Conservation (phyloP, 495 filamentous ascomycete genomes). For the Venustampulla echinocandica region DNA sequence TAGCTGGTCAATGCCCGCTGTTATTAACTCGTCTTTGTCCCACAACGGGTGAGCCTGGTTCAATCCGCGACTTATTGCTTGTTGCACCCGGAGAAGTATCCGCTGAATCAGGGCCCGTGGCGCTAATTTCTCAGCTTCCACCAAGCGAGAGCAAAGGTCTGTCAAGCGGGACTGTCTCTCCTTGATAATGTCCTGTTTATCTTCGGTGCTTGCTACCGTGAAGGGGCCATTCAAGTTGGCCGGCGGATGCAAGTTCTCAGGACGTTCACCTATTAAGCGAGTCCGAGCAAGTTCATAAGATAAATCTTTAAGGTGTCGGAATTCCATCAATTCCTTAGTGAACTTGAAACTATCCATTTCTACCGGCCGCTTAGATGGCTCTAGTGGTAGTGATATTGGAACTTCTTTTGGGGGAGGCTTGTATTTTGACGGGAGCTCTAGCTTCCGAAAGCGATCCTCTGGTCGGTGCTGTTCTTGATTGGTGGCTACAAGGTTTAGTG, state of each 20-base stretch:
- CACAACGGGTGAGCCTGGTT: background rate
- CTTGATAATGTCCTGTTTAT: constrained; percentile 1
- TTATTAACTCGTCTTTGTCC: background rate
- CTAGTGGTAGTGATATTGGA: constrained; percentile 12
- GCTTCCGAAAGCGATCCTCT: constrained; percentile 11
- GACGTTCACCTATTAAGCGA: background rate
- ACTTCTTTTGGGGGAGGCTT: constrained; percentile 6
- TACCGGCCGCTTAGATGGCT: constrained; percentile 15
- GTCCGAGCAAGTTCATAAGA: constrained; percentile 12
- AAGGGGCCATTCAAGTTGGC: constrained; percentile 17
- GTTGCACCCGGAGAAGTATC: background rate
- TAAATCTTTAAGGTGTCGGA: constrained; percentile 9
- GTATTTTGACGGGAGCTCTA: constrained; percentile 6
- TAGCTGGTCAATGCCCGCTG: background rate
- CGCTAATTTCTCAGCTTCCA: background rate
- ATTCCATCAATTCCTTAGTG: constrained; percentile 12
- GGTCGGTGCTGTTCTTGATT: constrained; percentile 23
- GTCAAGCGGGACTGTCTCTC: background rate
- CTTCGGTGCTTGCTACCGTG: background rate
- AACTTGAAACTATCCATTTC: constrained; percentile 18
- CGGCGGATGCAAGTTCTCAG: constrained; percentile 5
- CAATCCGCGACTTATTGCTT: background rate
- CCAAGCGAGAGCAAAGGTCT: background rate
- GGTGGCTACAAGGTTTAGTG: constrained; percentile 13
- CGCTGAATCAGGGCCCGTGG: background rate